Evolutionary conservation across 257 asterid genomes (phyloP).

Genomic region (Solanum dulcamara): DNA sequence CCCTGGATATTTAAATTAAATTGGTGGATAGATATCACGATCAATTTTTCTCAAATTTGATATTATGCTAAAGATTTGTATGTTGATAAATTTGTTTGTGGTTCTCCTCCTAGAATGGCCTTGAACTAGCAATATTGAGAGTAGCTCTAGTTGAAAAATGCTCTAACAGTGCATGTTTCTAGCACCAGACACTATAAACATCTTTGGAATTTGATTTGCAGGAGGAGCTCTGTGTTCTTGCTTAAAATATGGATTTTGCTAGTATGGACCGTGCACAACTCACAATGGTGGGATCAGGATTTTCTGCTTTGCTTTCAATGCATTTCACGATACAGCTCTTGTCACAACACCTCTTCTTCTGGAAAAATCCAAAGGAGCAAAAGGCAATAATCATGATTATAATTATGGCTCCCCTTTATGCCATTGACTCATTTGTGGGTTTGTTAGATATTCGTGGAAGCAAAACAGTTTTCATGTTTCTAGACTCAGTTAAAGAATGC

Average conservation of each 20-base stretch:
- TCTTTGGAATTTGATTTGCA: neutral
- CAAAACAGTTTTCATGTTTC: slow-evolving; percentile 44
- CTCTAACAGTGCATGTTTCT: neutral
- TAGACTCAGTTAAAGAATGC: slow-evolving; percentile 64
- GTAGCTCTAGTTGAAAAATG: neutral
- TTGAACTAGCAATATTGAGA: neutral
- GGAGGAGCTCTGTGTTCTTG: neutral
- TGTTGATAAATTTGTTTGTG: neutral
- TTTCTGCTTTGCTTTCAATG: slow-evolving; percentile 47
- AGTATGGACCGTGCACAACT: slow-evolving; percentile 60
- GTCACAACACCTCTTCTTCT: slow-evolving; percentile 72
- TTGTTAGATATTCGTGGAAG: slow-evolving; percentile 53
- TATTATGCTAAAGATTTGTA: neutral
- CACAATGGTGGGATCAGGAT: slow-evolving; percentile 52
- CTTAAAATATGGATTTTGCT: slow-evolving; percentile 37
- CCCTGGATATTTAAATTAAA: neutral
- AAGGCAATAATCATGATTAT: slow-evolving; percentile 56
- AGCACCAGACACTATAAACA: neutral
- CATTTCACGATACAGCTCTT: slow-evolving; percentile 71
- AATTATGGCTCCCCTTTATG: slow-evolving; percentile 73
- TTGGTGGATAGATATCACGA: neutral
- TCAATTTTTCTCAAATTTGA: neutral
- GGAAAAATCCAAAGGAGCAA: slow-evolving; percentile 89
- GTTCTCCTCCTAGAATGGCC: neutral
- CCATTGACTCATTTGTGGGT: slow-evolving; percentile 59